Evolutionary conservation across 768 basidiomycete species (phyloP), one percentile per base, ranked within the genome.

Genomic region (Auriscalpium orientale): DNA sequence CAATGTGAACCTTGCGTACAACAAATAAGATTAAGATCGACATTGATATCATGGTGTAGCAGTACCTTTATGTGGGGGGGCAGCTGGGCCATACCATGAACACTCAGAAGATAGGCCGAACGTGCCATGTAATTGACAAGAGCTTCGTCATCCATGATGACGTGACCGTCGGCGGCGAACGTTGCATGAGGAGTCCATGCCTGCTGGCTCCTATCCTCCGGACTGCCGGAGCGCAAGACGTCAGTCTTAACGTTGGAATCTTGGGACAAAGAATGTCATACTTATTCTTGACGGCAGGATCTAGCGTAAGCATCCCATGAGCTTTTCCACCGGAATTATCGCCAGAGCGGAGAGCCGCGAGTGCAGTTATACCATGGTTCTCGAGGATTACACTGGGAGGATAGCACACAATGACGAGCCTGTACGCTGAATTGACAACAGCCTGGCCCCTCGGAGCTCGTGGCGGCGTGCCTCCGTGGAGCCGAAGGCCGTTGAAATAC

Each of bases 251-350:
- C 22, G 5, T 28, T 3, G 22, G 22, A 2, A 28, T 28, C 3
- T 28, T 28, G 22, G 22, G 22, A 28, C 22, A 28, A 28, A 28
- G 22, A 28, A 28, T 3, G 22, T 5, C 22, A 2, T 28, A 28
- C 22, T 28, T 28, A 28, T 28, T 28, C 5, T 28, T 28, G 22
- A 28, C 22, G 3, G 22, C 22, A 28, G 22, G 22, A 28, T 28
- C 22, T 28, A 28, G 22, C 5, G 22, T 28, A 28, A 28, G 22
- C 22, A 28, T 28, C 22, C 22, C 22, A 5, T 28, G 22, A 28
- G 22, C 22, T 5, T 28, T 28, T 2, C 22, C 3, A 8, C 15
- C 71, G 68, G 48, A 71, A 65, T 49, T 15, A 10, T 12, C 6
- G 13, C 2, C 1, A 8, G 33, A 4, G 15, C 11, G 5, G 15